Evolutionary conservation across 352 stramenopile species (phyloP).

Genomic region (Saprolegnia diclina): DNA sequence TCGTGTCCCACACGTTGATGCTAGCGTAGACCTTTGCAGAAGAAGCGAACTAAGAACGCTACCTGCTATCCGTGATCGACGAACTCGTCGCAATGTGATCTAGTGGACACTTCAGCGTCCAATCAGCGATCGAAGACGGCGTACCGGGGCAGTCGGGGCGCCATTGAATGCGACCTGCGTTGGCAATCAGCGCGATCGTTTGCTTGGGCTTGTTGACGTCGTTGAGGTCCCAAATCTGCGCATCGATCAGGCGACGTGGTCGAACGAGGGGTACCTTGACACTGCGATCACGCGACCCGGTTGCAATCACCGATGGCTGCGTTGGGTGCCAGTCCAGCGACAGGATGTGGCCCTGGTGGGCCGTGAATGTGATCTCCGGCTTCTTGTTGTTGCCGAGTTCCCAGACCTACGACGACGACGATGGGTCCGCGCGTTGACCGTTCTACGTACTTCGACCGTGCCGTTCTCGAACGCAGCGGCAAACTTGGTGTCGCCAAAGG

Average conservation of each 20-base stretch:
- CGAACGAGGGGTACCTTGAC: too few relatives aligned
- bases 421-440: neutral
- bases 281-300: constrained; percentile 75
- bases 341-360: constrained; percentile 79
- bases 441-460: constrained; percentile 50
- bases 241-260: neutral
- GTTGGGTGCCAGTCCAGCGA: constrained; percentile 78
- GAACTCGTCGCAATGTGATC: constrained; percentile 83
- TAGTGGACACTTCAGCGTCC: neutral
- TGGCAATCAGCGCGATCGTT: constrained; percentile 84
- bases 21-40: too few relatives aligned
- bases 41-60: neutral
- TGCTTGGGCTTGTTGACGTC: constrained; percentile 70
- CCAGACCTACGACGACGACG: constrained; percentile 52
- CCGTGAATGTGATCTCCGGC: constrained; percentile 79
- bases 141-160: constrained; percentile 49
- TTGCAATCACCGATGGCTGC: constrained; percentile 61
- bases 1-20: constrained; percentile 83
- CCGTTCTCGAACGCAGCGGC: constrained; percentile 82
- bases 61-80: constrained; percentile 70
- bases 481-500: constrained; percentile 70
- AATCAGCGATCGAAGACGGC: neutral
- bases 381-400: constrained; percentile 79
- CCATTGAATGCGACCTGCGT: constrained; percentile 74
- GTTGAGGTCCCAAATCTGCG: constrained; percentile 59